Evolutionary conservation across 306 rosid genomes (phyloP).

Genomic region (Medicago truncatula): DNA sequence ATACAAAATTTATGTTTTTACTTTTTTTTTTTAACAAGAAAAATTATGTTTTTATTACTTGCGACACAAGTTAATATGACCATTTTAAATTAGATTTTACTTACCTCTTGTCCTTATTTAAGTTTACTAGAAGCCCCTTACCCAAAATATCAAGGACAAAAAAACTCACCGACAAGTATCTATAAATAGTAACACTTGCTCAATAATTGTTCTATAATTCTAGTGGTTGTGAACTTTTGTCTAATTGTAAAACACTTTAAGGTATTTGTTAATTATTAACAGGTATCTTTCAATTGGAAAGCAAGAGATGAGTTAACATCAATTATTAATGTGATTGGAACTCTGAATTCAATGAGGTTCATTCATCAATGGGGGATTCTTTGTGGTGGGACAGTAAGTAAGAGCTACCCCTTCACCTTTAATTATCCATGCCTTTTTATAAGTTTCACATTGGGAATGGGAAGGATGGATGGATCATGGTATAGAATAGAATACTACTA

Average conservation of each 20-base stretch:
- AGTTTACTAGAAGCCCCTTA: too few relatives aligned
- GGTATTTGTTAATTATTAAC: not conserved
- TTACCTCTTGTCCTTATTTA: too few relatives aligned
- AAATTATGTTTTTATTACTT: too few relatives aligned
- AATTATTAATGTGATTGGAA: constrained; percentile 8
- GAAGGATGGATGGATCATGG: not conserved
- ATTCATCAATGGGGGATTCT: constrained; percentile 21
- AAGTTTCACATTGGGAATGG: constrained; percentile 6
- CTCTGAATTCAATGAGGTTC: constrained; percentile 7
- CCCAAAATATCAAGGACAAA: not conserved
- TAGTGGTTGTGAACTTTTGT: too few relatives aligned
- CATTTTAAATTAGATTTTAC: too few relatives aligned
- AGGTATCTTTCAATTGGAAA: constrained; percentile 8
- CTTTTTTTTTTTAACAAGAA: too few relatives aligned
- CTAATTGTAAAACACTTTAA: too few relatives aligned
- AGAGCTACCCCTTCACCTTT: constrained; percentile 17
- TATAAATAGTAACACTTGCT: not conserved
- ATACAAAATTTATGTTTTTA: too few relatives aligned
- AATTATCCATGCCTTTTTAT: constrained; percentile 32
- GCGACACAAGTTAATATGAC: too few relatives aligned
- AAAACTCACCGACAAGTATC: not conserved
- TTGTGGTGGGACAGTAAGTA: not conserved
- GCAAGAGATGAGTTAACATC: constrained; percentile 12
- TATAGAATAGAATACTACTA: not conserved
- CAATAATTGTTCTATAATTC: not conserved